Base-by-base conservation (phyloP, 2,329 filamentous ascomycete species). In the Aureobasidium uvarum region DNA sequence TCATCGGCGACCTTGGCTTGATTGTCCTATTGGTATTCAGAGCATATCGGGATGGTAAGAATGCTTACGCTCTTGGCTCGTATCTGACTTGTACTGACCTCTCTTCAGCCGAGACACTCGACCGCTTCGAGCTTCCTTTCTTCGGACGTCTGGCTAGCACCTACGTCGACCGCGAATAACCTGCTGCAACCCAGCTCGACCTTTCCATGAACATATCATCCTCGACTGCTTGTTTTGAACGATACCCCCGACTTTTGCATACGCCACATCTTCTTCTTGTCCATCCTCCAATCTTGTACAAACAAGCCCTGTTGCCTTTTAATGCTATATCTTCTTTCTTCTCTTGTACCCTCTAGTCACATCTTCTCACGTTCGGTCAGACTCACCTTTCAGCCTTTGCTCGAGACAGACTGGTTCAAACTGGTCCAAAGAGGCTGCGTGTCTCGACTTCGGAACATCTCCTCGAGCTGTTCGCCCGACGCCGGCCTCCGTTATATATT, bases 61-160 rank as follows among this genome's bases (percentile, higher is more conserved):
- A 50, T 65, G 38, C 45, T 33, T 33, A 31, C 20, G 25, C 2
- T 41, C 14, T 16, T 59, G 41, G n/a, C 11, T 16, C 3, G 10
- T 16, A 28, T 23, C 33, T 5, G 3, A 3, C n/a, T 7, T 6
- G 8, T 59, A n/a, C 64, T 67, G 33, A 67, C 20, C 4, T 16
- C 8, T 55, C n/a, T 45, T 69, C 23, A 88, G 85, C 87, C 60
- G 85, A 88, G 68, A 86, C 83, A 1, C 79, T 88, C 46, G 75
- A 81, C 70, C 80, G 94, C 74, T 96, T 88, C 68, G 93, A 98
- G 77, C 84, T 97, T 2, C 94, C 94, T 0, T 86, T 96, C 73
- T 89, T 98, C 72, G 95, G 95, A 5, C 83, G 83, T 48, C 80
- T 97, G 71, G 95, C 95, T 50, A 96, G 89, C 77, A 89, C 89